phyloP scores from a whole-genome alignment of 495 filamentous ascomycete species.

The Rostrohypoxylon terebratum region DNA sequence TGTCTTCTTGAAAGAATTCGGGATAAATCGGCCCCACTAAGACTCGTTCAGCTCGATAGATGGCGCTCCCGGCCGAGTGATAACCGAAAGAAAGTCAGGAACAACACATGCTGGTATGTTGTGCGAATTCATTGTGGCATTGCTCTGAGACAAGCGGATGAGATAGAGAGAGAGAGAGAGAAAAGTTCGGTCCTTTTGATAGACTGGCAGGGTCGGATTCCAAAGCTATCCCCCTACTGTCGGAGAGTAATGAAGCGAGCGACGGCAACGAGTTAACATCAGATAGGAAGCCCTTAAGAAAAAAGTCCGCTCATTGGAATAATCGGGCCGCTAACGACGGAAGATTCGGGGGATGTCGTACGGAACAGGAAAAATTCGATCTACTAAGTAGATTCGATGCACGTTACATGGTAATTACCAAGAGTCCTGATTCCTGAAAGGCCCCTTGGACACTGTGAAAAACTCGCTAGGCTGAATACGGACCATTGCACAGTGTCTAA shows the following conservation, averaged over 20 bases:
- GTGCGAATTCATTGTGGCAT: constrained; percentile 7
- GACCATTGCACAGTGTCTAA: constrained; percentile 18
- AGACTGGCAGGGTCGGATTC: constrained; percentile 22
- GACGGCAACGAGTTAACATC: constrained; percentile 21
- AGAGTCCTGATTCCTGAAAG: constrained; percentile 26
- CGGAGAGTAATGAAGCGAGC: constrained; percentile 27
- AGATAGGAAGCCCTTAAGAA: constrained; percentile 29
- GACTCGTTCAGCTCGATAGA: constrained; percentile 20
- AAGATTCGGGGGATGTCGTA: constrained; percentile 26
- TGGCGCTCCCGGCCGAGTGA: constrained; percentile 22
- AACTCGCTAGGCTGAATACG: constrained; percentile 18
- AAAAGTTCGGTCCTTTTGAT: constrained; percentile 40
- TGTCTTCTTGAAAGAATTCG: constrained; percentile 23
- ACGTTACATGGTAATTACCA: neutral
- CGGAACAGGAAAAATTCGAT: constrained; percentile 28
- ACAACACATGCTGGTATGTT: constrained; percentile 18
- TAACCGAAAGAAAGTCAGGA: constrained; percentile 27
- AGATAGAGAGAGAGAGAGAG: constrained; percentile 6
- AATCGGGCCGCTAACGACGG: constrained; percentile 41
- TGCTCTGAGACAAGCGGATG: constrained; percentile 5
- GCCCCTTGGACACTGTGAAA: constrained; percentile 8
- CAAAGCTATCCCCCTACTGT: constrained; percentile 27
- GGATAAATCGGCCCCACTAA: constrained; percentile 42
- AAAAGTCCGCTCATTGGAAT: constrained; percentile 29
- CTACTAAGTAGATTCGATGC: constrained; percentile 1